Evolutionary conservation across 768 basidiomycete species (phyloP).

Genomic region (Suillus luteus): DNA sequence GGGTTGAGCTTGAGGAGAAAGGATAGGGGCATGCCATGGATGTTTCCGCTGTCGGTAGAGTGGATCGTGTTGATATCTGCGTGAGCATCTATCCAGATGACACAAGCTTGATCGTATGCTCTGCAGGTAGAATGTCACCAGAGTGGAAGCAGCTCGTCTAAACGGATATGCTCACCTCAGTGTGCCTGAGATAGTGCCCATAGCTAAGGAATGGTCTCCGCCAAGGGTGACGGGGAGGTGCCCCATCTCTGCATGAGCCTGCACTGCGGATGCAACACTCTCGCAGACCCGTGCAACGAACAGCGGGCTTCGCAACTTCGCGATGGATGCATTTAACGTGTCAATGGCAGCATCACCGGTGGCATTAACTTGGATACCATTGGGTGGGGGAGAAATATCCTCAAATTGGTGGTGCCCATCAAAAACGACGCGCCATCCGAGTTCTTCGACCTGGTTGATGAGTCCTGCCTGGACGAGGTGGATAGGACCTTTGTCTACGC

Average conservation of each 20-base stretch:
- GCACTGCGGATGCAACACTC: slow-evolving; percentile 78
- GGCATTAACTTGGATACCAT: neutral
- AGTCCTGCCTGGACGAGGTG: slow-evolving; percentile 88
- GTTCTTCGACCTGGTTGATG: slow-evolving; percentile 65
- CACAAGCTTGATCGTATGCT: slow-evolving; percentile 75
- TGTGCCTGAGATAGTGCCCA: slow-evolving; percentile 95
- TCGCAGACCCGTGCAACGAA: slow-evolving; percentile 82
- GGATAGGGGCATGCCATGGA: slow-evolving; percentile 98
- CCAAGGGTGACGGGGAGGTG: slow-evolving; percentile 89
- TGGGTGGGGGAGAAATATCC: slow-evolving; percentile 57
- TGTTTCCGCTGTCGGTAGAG: slow-evolving; percentile 86
- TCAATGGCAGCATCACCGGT: neutral
- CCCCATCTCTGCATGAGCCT: slow-evolving; percentile 72
- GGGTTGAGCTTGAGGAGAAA: slow-evolving; percentile 69
- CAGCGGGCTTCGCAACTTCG: slow-evolving; percentile 87
- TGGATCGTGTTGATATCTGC: slow-evolving; percentile 93
- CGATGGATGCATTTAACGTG: slow-evolving; percentile 62
- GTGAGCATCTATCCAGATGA: slow-evolving; percentile 97
- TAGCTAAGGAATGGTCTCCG: slow-evolving; percentile 92
- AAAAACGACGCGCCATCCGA: slow-evolving; percentile 91
- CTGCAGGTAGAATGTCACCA: slow-evolving; percentile 37
- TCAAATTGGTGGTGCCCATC: slow-evolving; percentile 91
- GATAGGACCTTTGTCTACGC: slow-evolving; percentile 88
- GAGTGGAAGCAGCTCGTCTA: neutral
- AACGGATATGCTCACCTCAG: slow-evolving; percentile 51